phyloP scores from a whole-genome alignment of 306 rosid species.

The Lathyrus aphaca region DNA sequence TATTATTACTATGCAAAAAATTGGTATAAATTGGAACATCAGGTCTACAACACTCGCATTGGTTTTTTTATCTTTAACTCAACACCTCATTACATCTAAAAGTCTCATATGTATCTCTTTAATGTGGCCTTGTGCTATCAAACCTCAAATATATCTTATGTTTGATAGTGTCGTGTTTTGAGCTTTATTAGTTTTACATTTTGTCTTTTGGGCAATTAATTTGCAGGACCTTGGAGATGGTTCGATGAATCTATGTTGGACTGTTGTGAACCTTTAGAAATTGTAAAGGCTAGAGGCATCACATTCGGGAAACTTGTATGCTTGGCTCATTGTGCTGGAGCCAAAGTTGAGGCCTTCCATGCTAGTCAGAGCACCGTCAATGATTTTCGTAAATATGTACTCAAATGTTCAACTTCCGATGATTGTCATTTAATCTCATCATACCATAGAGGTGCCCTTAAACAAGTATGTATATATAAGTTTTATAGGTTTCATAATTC shows the following conservation, averaged over 20 bases:
- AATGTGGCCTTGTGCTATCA: too few relatives aligned
- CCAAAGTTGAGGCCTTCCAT: slow-evolving; percentile 86
- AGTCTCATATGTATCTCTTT: too few relatives aligned
- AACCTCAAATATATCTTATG: too few relatives aligned
- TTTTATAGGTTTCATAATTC: background rate
- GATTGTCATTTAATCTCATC: slow-evolving; percentile 85
- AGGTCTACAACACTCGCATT: background rate
- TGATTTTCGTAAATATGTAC: slow-evolving; percentile 69
- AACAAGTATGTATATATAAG: slow-evolving; percentile 72
- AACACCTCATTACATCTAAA: background rate
- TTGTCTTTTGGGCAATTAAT: slow-evolving; percentile 22
- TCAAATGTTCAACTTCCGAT: slow-evolving; percentile 68
- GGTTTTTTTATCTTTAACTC: slow-evolving; percentile 2
- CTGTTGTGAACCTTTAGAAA: slow-evolving; percentile 90
- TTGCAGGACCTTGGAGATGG: slow-evolving; percentile 91
- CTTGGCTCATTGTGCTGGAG: slow-evolving; percentile 96
- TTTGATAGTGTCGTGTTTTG: too few relatives aligned
- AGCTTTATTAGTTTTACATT: too few relatives aligned
- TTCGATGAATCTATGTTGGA: slow-evolving; percentile 97
- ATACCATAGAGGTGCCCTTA: slow-evolving; percentile 73
- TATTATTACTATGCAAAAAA: background rate
- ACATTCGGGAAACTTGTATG: slow-evolving; percentile 87
- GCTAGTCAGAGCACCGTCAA: slow-evolving; percentile 63
- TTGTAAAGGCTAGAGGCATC: slow-evolving; percentile 79
- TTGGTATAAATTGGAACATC: background rate